A percentile compares a stretch with the other conserved stretches of the same genome.
Conservation (phyloP, 2,329 filamentous ascomycete genomes). For the Colletotrichum gloeosporioides region DNA sequence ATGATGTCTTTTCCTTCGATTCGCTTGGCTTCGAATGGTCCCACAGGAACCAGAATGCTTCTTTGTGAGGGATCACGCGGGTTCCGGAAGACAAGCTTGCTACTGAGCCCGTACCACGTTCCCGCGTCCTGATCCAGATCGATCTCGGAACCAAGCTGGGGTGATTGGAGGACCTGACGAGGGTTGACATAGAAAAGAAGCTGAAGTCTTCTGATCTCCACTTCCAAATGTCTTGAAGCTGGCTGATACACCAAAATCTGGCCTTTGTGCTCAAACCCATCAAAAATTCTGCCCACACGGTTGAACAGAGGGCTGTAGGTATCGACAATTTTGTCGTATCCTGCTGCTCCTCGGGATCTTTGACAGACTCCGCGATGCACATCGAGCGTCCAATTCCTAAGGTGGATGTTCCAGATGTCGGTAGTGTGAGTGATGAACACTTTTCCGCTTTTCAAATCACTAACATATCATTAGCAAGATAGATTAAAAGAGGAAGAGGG, state of each 20-base stretch:
- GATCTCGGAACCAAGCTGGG: constrained; percentile 55
- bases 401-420: constrained; percentile 13
- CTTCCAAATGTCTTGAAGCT: constrained; percentile 29
- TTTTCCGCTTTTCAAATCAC: constrained; percentile 38
- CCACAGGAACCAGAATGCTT: constrained; percentile 61
- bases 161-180: constrained; percentile 46
- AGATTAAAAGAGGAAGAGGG: not conserved
- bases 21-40: constrained; percentile 25
- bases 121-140: constrained; percentile 64
- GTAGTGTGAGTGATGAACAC: constrained; percentile 30
- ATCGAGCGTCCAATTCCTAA: constrained; percentile 39
- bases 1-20: constrained; percentile 14
- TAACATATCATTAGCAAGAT: not conserved
- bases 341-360: not conserved
- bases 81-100: constrained; percentile 63
- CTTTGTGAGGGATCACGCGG: constrained; percentile 40
- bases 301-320: constrained; percentile 47
- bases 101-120: constrained; percentile 63
- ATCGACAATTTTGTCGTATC: constrained; percentile 47
- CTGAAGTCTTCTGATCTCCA: constrained; percentile 59
- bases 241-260: constrained; percentile 55
- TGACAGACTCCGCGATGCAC: constrained; percentile 25
- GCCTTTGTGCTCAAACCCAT: constrained; percentile 49
- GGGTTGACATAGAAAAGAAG: constrained; percentile 58
- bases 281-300: constrained; percentile 49